A percentile compares a stretch with the other conserved stretches of the same genome.
Evolutionary conservation across 2,329 filamentous ascomycete genomes (phyloP).

Genomic region (Pseudocercospora cruenta): DNA sequence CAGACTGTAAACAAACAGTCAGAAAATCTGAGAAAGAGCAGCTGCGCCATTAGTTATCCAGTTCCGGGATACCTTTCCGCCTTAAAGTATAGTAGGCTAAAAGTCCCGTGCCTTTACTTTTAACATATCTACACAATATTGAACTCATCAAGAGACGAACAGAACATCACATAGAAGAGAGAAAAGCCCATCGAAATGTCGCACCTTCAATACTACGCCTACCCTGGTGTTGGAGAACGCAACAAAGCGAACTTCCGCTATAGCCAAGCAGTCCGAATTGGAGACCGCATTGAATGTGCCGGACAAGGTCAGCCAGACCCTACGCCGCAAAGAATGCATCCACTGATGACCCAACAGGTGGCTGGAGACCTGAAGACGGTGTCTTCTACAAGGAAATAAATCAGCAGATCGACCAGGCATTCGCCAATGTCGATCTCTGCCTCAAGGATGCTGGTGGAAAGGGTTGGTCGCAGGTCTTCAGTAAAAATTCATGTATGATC

Average conservation of each 20-base stretch:
- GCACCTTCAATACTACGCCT: conserved; percentile 45
- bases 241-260: conserved; percentile 40
- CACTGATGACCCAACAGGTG: conserved; percentile 31
- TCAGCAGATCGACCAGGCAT: conserved; percentile 49
- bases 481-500: conserved; percentile 32
- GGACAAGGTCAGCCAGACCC: conserved; percentile 40
- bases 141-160: too few species aligned
- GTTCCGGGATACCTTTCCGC: too few species aligned
- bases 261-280: conserved; percentile 42
- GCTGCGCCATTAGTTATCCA: too few species aligned
- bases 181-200: conserved; percentile 35
- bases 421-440: conserved; percentile 59
- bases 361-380: conserved; percentile 38
- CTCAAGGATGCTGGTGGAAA: conserved; percentile 59
- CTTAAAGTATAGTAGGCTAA: too few species aligned
- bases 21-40: too few species aligned
- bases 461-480: conserved; percentile 59
- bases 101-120: too few species aligned
- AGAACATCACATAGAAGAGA: too few species aligned
- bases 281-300: conserved; percentile 40
- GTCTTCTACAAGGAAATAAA: conserved; percentile 32
- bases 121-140: too few species aligned
- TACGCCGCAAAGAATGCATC: neutral
- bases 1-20: too few species aligned
- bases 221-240: conserved; percentile 44